These are phyloP conservation scores for Orbilia ellipsospora DNA, from an alignment of 2,329 filamentous ascomycete species.

Conservation along the genomic window DNA sequence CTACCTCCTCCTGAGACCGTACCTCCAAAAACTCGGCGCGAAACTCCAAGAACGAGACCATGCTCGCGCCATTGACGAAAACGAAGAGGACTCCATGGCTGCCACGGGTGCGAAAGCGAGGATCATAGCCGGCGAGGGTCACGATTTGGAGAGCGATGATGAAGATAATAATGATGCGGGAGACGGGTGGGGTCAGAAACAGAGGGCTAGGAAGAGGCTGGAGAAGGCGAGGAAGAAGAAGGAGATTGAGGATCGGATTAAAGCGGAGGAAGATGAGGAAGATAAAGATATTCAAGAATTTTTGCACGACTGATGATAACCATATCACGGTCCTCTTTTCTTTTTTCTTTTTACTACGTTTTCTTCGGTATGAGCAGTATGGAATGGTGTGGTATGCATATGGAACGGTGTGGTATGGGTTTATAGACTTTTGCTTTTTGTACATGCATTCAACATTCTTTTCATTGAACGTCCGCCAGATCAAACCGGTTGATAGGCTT, in stretches of 20 bases:
- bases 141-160: conserved; percentile 69
- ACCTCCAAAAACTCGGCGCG: conserved; percentile 75
- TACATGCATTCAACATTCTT: too few species aligned
- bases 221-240: conserved; percentile 74
- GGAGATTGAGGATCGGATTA: conserved; percentile 76
- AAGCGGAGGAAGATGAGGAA: conserved; percentile 31
- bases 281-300: conserved; percentile 47
- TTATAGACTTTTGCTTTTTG: background rate
- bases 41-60: conserved; percentile 73
- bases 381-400: background rate
- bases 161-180: conserved; percentile 67
- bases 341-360: conserved; percentile 65
- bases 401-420: background rate
- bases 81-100: conserved; percentile 63
- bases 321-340: background rate
- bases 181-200: conserved; percentile 74
- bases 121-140: conserved; percentile 66
- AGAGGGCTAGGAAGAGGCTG: conserved; percentile 75
- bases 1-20: conserved; percentile 79
- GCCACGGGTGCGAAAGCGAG: conserved; percentile 65
- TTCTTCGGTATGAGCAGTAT: background rate
- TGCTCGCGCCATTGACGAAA: conserved; percentile 65
- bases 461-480: too few species aligned
- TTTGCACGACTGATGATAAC: conserved; percentile 20
- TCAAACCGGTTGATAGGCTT: too few species aligned